phyloP scores from a whole-genome alignment of 2,329 filamentous ascomycete genomes.

The Alternaria alternata region DNA sequence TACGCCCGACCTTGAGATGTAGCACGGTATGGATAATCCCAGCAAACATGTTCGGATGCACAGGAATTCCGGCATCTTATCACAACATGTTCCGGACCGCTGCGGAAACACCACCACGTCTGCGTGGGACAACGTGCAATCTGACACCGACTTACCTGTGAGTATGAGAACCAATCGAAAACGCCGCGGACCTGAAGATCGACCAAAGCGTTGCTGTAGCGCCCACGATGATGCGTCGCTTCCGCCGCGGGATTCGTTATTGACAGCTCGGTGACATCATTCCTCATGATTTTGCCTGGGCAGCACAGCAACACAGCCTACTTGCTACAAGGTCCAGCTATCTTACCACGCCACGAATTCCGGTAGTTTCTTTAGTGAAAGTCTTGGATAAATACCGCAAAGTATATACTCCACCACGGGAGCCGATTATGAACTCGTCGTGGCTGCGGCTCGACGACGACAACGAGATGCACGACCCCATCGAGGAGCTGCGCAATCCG shows the following conservation, averaged over 20 bases:
- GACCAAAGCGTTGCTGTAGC: neutral
- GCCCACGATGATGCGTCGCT: neutral
- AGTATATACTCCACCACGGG: neutral
- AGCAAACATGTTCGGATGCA: neutral
- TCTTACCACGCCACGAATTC: neutral
- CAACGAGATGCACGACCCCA: constrained; percentile 24
- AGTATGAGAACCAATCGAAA: neutral
- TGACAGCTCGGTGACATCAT: constrained; percentile 16
- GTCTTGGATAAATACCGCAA: constrained; percentile 3
- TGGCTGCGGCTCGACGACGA: constrained; percentile 15
- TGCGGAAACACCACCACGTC: neutral
- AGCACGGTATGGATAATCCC: neutral
- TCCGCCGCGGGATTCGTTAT: neutral
- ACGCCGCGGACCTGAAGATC: constrained; percentile 3
- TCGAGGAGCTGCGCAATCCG: constrained; percentile 27
- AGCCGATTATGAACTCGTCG: constrained; percentile 11
- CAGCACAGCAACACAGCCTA: constrained; percentile 4
- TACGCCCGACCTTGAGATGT: neutral
- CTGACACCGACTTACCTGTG: neutral
- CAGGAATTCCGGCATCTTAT: neutral
- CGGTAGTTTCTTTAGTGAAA: neutral
- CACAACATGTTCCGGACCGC: neutral
- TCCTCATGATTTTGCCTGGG: neutral
- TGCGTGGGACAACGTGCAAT: neutral
- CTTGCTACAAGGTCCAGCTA: constrained; percentile 1